A percentile compares a stretch with the other conserved stretches of the same genome.
These are phyloP conservation scores for Thraustochytrium sp. DNA, from an alignment of 352 stramenopile genomes.

Conservation along the genomic window DNA sequence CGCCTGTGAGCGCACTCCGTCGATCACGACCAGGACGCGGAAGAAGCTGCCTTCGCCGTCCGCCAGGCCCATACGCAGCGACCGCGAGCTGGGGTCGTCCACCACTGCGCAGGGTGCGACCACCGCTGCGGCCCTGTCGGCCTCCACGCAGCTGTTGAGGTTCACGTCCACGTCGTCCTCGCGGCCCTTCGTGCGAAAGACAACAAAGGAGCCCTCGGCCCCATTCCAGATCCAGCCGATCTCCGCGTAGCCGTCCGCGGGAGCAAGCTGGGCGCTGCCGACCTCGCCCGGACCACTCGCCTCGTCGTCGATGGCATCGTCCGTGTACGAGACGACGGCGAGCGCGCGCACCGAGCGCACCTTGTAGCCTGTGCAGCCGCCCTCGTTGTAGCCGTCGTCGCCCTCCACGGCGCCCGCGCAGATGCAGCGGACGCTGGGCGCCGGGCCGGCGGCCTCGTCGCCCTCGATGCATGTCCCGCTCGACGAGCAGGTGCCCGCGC, in stretches of 20 bases:
- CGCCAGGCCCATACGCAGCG: not conserved
- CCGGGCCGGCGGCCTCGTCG: not conserved
- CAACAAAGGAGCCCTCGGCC: not conserved
- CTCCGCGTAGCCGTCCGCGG: not conserved
- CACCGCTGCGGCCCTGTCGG: not conserved
- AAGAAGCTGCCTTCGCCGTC: not conserved
- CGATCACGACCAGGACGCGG: not conserved
- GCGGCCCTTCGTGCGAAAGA: not conserved
- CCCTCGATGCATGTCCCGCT: not conserved
- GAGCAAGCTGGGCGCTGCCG: not conserved
- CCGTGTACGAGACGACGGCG: not conserved
- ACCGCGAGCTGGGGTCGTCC: not conserved
- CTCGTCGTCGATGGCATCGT: not conserved
- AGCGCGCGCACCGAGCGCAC: not conserved
- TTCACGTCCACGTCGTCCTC: not conserved
- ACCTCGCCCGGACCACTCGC: not conserved
- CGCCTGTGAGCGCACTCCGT: too few species aligned
- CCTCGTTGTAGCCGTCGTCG: not conserved
- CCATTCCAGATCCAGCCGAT: not conserved
- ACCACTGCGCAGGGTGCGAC: not conserved
- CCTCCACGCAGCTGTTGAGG: not conserved
- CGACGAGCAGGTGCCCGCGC: not conserved
- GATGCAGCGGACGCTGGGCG: not conserved
- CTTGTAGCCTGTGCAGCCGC: not conserved
- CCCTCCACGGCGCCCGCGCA: not conserved